Conservation (phyloP, 1,284 basidiomycete species). For the Ceratobasidium sp. region DNA sequence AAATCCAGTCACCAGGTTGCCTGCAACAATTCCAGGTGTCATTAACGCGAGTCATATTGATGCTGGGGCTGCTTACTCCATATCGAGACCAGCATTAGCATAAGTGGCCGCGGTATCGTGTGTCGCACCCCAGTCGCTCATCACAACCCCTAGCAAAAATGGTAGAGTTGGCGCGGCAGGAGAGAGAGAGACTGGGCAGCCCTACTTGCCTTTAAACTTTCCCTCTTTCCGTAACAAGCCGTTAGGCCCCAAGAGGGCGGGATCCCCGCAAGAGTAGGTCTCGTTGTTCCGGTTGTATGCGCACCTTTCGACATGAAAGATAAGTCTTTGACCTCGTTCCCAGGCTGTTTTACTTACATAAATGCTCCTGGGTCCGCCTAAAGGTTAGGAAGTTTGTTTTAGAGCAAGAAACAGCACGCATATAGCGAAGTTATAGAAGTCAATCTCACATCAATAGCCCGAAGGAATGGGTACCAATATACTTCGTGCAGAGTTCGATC, state of each 20-base stretch:
- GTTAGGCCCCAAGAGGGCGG: slow-evolving; percentile 41
- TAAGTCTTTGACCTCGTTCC: neutral
- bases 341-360: slow-evolving; percentile 5
- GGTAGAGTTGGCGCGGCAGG: neutral
- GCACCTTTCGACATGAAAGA: slow-evolving; percentile 12
- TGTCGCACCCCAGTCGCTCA: slow-evolving; percentile 47
- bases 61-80: slow-evolving; percentile 39
- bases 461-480: slow-evolving; percentile 46
- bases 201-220: slow-evolving; percentile 27
- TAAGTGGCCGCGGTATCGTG: slow-evolving; percentile 45
- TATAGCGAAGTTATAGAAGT: neutral
- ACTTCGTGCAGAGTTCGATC: slow-evolving; percentile 47
- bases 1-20: slow-evolving; percentile 48
- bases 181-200: neutral
- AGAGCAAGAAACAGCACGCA: neutral
- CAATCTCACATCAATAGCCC: slow-evolving; percentile 44
- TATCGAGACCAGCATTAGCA: slow-evolving; percentile 47
- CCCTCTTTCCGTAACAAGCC: slow-evolving; percentile 36
- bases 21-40: slow-evolving; percentile 9
- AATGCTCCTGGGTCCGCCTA: slow-evolving; percentile 41
- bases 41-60: neutral
- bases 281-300: slow-evolving; percentile 46
- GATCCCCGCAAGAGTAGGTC: slow-evolving; percentile 47
- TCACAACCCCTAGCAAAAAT: slow-evolving; percentile 21
- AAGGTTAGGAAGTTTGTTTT: neutral